phyloP scores from a whole-genome alignment of 305 asterid genomes.

The Fraxinus paxiana region DNA sequence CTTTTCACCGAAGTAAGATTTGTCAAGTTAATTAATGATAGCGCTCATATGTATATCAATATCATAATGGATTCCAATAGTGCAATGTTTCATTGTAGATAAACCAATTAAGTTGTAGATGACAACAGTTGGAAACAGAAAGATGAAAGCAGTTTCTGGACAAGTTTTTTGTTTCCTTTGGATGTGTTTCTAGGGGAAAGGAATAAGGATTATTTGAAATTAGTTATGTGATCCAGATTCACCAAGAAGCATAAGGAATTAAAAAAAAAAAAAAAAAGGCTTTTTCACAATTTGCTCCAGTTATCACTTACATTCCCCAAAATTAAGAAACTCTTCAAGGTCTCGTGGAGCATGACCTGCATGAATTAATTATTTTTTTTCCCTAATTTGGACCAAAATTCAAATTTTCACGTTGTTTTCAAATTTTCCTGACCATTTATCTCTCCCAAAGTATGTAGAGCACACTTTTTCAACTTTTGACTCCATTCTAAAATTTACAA shows the following conservation, averaged over 20 bases:
- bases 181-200: not conserved
- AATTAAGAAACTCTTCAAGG: slow-evolving; percentile 1
- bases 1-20: not conserved
- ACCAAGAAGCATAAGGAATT: not conserved
- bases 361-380: not conserved
- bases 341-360: not conserved
- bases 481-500: not conserved
- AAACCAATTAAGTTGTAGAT: not conserved
- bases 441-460: not conserved
- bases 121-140: not conserved
- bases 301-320: not conserved
- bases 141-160: not conserved
- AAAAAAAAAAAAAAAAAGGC: slow-evolving; percentile 4
- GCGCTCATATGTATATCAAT: not conserved
- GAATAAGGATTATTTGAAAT: not conserved
- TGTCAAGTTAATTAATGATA: not conserved
- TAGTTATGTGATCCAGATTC: not conserved
- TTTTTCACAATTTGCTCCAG: not conserved
- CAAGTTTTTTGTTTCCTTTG: not conserved
- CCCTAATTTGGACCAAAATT: not conserved
- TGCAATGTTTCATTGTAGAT: not conserved
- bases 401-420: not conserved
- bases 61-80: not conserved
- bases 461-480: not conserved
- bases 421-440: not conserved